Evolutionary conservation across 495 filamentous ascomycete species (phyloP), one percentile per base, ranked within the genome.

Genomic region (Umbilicaria muhlenbergii): DNA sequence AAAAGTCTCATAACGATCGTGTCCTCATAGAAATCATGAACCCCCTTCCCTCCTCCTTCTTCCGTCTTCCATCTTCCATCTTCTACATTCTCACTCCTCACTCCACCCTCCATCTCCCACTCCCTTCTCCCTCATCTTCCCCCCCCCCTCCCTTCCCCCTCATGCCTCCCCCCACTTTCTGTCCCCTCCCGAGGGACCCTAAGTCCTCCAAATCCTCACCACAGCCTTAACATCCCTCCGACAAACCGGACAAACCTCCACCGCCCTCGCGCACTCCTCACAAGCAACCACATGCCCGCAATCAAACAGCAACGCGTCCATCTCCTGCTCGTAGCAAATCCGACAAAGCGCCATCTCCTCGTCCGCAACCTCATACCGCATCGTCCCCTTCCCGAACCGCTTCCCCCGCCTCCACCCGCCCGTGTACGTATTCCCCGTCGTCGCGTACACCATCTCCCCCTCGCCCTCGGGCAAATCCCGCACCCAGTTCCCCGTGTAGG

Each of bases 201-300:
- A 68, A 44, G 64, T 71, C 45, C 59, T 57, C 52, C 67, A 79
- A 39, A 80, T 66, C 62, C 73, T 76, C 44, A 79, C 68, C 33
- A 75, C 70, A 38, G 55, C 69, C 50, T 69, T 55, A 36, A 81
- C 73, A 43, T 58, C 64, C 62, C 70, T 73, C 47, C 77, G 67
- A 50, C 78, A 82, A 41, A 81, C 71, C 37, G 78, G 77, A 52
- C 78, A 82, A 35, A 64, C 59, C 31, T 77, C 74, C n/a, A 82
- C 66, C 52, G 70, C 67, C 38, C 65, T 67, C 28, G 78, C 77
- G 49, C 78, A 82, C 16, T 64, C 65, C 45, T 76, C 60, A 45
- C 78, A 82, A 2, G 77, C 72, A 40, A 71, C 71, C 35, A 82
- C 70, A 52, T 82, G 78, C 1, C 78, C 78, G 48, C 78, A 82